Evolutionary conservation across 2,329 filamentous ascomycete genomes (phyloP).

Genomic region (Nannizzia gypsea): DNA sequence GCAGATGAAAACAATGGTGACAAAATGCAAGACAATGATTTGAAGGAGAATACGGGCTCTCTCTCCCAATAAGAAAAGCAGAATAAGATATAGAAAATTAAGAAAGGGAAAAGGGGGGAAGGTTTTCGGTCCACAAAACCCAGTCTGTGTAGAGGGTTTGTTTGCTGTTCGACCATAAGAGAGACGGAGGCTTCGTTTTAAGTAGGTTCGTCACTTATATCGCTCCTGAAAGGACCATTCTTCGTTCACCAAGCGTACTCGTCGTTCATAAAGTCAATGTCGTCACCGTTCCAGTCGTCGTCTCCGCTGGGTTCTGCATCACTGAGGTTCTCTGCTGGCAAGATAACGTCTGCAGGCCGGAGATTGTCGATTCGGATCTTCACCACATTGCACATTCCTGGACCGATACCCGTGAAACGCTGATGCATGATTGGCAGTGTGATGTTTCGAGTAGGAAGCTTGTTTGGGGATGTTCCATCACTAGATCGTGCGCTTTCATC

Average conservation of each 20-base stretch:
- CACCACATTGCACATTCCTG: conserved; percentile 46
- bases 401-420: conserved; percentile 26
- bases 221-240: not conserved
- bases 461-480: not conserved
- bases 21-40: no score
- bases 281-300: conserved; percentile 49
- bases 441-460: not conserved
- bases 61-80: not conserved
- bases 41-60: no score
- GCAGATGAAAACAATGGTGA: no score
- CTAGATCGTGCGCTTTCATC: not conserved
- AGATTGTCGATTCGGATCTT: conserved; percentile 51
- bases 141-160: no score
- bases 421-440: not conserved
- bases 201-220: not conserved
- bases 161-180: no score
- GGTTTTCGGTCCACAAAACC: not conserved
- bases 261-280: conserved; percentile 24
- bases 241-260: conserved; percentile 21
- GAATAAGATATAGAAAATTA: conserved; percentile 18
- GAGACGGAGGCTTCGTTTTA: not conserved
- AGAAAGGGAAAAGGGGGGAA: not conserved
- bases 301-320: conserved; percentile 50
- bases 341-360: conserved; percentile 47
- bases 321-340: conserved; percentile 48